A percentile compares a stretch with the other conserved stretches of the same genome.
Evolutionary conservation across 768 basidiomycete genomes (phyloP).

Genomic region (Tulasnella sp.): DNA sequence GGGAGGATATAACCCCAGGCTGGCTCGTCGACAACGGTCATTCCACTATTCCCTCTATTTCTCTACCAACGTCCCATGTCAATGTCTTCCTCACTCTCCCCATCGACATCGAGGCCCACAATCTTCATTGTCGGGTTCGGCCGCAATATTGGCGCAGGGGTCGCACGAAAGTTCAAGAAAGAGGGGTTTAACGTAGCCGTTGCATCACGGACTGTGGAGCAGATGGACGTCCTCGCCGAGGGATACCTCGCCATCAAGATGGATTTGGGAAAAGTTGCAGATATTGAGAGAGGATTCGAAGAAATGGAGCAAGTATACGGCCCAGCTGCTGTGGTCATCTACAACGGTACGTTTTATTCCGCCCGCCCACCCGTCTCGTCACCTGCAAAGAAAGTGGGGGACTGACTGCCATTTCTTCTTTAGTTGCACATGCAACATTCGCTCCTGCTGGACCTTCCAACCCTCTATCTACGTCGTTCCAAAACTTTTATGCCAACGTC

Average conservation of each 20-base stretch:
- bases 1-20: constrained; percentile 6
- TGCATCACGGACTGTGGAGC: constrained; percentile 26
- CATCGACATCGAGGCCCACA: not conserved
- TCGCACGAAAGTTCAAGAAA: constrained; percentile 29
- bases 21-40: not conserved
- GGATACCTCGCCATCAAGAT: constrained; percentile 24
- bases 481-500: constrained; percentile 13
- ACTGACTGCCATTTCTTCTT: not conserved
- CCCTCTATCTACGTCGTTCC: constrained; percentile 14
- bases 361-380: not conserved
- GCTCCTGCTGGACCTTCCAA: constrained; percentile 23
- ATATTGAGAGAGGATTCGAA: constrained; percentile 11
- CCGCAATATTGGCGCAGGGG: constrained; percentile 26
- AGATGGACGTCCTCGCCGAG: not conserved
- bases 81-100: constrained; percentile 1
- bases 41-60: not conserved
- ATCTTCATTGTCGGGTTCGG: constrained; percentile 31
- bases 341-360: constrained; percentile 24
- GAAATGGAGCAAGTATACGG: constrained; percentile 18
- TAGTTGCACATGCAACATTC: not conserved
- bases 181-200: constrained; percentile 33
- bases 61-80: not conserved
- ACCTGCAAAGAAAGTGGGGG: not conserved
- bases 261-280: constrained; percentile 17
- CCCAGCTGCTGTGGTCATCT: constrained; percentile 26